These are phyloP conservation scores for Aspergillus coremiiformis DNA, from an alignment of 495 filamentous ascomycete genomes.

Conservation along the genomic window DNA sequence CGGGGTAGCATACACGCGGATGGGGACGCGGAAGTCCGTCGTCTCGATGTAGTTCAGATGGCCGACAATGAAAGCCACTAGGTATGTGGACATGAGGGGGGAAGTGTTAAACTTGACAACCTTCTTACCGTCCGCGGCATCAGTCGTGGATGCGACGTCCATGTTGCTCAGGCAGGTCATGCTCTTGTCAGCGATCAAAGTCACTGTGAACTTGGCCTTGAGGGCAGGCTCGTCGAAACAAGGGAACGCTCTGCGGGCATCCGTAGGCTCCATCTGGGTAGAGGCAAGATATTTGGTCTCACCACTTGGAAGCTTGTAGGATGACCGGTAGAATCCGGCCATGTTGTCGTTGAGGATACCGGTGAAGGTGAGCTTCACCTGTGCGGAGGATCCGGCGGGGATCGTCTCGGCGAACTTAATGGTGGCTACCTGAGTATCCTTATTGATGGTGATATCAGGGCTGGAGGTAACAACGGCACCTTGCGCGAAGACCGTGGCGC, in stretches of 20 bases:
- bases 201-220: constrained; percentile 61
- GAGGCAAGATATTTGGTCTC: constrained; percentile 54
- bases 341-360: constrained; percentile 60
- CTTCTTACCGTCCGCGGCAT: constrained; percentile 49
- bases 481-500: constrained; percentile 51
- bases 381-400: constrained; percentile 50
- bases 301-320: constrained; percentile 50
- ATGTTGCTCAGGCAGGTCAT: constrained; percentile 64
- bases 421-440: constrained; percentile 52
- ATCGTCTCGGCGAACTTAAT: constrained; percentile 53
- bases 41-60: constrained; percentile 60
- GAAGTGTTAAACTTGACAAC: constrained; percentile 60
- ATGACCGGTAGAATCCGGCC: constrained; percentile 64
- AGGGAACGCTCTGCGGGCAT: constrained; percentile 58
- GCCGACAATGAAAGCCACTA: constrained; percentile 61
- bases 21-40: constrained; percentile 56
- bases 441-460: constrained; percentile 47
- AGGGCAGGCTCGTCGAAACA: constrained; percentile 67
- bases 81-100: constrained; percentile 62
- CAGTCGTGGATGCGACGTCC: constrained; percentile 54
- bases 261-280: constrained; percentile 62
- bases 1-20: constrained; percentile 56
- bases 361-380: constrained; percentile 54
- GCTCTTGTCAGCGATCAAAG: constrained; percentile 53
- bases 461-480: constrained; percentile 44